Base-by-base conservation (phyloP, 257 asterid species). In the Striga asiatica region DNA sequence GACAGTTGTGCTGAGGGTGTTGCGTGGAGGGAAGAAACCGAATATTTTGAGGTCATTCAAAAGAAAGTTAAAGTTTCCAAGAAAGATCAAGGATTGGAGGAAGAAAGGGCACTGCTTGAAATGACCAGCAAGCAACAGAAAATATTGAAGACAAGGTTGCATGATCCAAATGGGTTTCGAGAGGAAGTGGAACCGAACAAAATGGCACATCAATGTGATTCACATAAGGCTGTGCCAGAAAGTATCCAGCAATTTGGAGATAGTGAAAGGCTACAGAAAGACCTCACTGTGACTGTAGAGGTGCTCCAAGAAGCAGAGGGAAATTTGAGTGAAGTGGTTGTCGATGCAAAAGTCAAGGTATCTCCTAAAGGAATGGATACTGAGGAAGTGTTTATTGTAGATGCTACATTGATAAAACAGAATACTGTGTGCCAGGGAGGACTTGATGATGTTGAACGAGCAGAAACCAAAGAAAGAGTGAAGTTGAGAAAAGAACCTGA, bases 21-120 rank as follows among this genome's bases (percentile, higher is more conserved):
- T 67, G 80, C 84, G 47, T 81, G 97, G 94, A 76, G 70, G 72
- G 88, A 79, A 69, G 82, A 50, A 52, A 66, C 66, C 0, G 89
- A 66, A 64, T 85, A 67, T 68, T 77, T 79, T 72, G 95, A 85
- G 85, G 86, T 81, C 59, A 62, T 68, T 54, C 89, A 77, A 60
- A 68, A 78, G 13, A 80, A 66, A 64, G 37, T 63, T 41, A 69
- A 64, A 55, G 66, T 61, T 24, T 60, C 65, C 32, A 72, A 61
- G 65, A 71, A 64, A 64, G 72, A 47, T 49, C 64, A 53, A 34
- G 66, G 65, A 38, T 55, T 71, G 73, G 67, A 60, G 57, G 76
- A 54, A 20, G 56, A 61, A 37, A 68, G 39, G 31, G 70, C 58
- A 67, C 67, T 32, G 41, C 42, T 58, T 60, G 70, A 71, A 39